These are phyloP conservation scores for Mycena olivaceomarginata DNA, from an alignment of 768 basidiomycete genomes.

Conservation along the genomic window DNA sequence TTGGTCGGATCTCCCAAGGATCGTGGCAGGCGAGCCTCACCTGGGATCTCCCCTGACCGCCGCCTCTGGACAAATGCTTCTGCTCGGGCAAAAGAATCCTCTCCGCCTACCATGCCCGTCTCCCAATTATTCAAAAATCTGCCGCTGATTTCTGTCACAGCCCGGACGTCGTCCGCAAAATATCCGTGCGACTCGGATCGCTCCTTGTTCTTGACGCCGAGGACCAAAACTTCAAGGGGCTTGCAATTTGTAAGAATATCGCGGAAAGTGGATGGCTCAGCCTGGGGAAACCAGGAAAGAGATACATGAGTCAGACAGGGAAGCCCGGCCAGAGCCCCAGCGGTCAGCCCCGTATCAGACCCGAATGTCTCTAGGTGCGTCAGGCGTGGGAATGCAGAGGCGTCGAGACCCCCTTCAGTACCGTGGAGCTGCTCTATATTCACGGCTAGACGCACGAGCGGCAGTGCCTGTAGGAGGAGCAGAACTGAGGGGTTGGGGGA, in stretches of 20 bases:
- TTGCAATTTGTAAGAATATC: background rate
- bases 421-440: background rate
- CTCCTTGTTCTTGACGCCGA: background rate
- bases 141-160: background rate
- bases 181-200: background rate
- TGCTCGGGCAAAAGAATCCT: background rate
- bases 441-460: background rate
- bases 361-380: conserved; percentile 3
- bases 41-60: background rate
- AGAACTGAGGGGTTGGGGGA: background rate
- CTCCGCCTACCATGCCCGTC: background rate
- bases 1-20: too few species aligned
- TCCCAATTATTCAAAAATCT: conserved; percentile 3
- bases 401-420: background rate
- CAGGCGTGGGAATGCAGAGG: background rate
- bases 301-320: background rate
- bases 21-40: background rate
- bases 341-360: too few species aligned
- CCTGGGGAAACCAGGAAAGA: background rate
- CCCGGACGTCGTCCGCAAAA: background rate
- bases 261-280: too few species aligned
- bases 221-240: background rate
- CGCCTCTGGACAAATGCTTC: background rate
- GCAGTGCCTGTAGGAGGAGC: background rate
- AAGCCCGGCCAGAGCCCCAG: background rate